Base-by-base conservation (phyloP, 371 early-diverging fungal species). In the Mortierella sp. region DNA sequence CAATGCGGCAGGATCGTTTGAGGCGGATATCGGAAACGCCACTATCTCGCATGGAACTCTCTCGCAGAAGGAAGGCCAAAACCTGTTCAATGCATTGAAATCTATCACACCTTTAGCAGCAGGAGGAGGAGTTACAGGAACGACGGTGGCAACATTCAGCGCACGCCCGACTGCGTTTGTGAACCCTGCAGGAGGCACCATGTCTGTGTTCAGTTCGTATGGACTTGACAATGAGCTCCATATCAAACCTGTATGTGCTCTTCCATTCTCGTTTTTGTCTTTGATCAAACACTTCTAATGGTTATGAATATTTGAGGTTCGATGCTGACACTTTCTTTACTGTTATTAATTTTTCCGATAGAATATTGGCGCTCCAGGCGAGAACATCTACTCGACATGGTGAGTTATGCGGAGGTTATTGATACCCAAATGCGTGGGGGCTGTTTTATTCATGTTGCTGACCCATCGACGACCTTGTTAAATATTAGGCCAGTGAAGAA, bases 371-470 rank as follows among this genome's bases (percentile, higher is more conserved):
- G 81, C 81, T 1, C 81, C 81, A 1, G 81, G 81, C 6, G 81
- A 80, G 50, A 76, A 76, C n/a, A 80, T 80, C 14, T 77, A 66
- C 31, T 80, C 81, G 7, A 80, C 81, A 37, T 80, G 81, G 81
- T 73, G 58, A 2, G 63, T 26, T 19, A 22, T 22, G 13, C 24
- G 10, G 10, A n/a, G n/a, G 22, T 29, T 26, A 67, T 22, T n/a
- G n/a, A n/a, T n/a, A n/a, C n/a, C n/a, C n/a, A n/a, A n/a, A n/a
- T n/a, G n/a, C n/a, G n/a, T n/a, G n/a, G n/a, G n/a, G n/a, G n/a
- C n/a, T 24, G 3, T 48, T 22, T 16, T 26, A 47, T 48, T 39
- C 7, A 44, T 19, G 10, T n/a, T 24, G 29, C 13, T 22, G 10
- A 24, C n/a, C 13, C 44, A 34, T 7, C 34, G 7, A 4, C 26